phyloP scores from a whole-genome alignment of 2,329 filamentous ascomycete species.

The Penicillium italicum region DNA sequence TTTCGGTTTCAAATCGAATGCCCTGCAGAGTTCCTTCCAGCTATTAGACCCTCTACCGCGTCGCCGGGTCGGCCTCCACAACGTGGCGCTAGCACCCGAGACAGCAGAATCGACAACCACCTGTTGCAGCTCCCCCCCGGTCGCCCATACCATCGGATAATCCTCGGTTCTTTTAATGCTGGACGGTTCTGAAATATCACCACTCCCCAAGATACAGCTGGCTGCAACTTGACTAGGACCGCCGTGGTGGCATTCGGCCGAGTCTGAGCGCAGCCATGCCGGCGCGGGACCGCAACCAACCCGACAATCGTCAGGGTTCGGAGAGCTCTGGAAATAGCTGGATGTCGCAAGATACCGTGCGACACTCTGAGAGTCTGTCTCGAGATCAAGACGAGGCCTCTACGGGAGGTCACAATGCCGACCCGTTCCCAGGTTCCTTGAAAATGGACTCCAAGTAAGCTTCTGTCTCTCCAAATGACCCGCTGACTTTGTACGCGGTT shows the following conservation, averaged over 20 bases:
- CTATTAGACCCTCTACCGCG: not conserved
- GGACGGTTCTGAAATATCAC: constrained; percentile 4
- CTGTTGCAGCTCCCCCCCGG: constrained; percentile 5
- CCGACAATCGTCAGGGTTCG: constrained; percentile 40
- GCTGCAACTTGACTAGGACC: constrained; percentile 23
- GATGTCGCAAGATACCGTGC: constrained; percentile 41
- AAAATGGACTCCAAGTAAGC: constrained; percentile 34
- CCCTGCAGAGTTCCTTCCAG: not conserved
- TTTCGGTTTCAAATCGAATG: not conserved
- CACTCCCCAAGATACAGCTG: constrained; percentile 15
- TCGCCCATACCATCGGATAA: constrained; percentile 6
- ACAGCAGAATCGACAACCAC: constrained; percentile 6
- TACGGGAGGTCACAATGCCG: constrained; percentile 27
- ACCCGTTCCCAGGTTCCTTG: constrained; percentile 24
- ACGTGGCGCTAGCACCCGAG: constrained; percentile 9
- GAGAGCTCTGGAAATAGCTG: constrained; percentile 40
- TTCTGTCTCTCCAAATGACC: not conserved
- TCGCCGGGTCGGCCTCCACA: constrained; percentile 12
- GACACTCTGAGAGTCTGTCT: constrained; percentile 24
- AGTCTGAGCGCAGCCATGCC: constrained; percentile 31
- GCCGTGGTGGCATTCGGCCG: constrained; percentile 18
- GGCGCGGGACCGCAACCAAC: constrained; percentile 31
- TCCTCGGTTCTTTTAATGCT: constrained; percentile 24
- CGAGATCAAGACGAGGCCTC: constrained; percentile 21
- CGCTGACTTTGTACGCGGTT: not conserved